Base-by-base conservation (phyloP, 169 alveolate species). In the Hepatocystis sp. region DNA sequence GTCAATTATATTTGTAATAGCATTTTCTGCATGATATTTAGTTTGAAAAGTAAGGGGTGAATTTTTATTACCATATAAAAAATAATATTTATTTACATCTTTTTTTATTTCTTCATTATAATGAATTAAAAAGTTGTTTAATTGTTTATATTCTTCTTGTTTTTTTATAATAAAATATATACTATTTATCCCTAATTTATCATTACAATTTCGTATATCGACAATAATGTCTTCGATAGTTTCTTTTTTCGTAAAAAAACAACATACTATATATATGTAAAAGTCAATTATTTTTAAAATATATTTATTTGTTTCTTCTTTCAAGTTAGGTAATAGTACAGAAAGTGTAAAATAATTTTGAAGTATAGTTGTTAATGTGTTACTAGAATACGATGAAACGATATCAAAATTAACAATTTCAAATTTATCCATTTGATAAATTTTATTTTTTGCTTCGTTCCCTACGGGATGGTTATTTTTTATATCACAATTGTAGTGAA, bases 261-360 rank as follows among this genome's bases (percentile, higher is more conserved):
- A 76, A 36, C 88, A 76, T 52, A 76, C 30, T 15, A 76, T 25
- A 25, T 76, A 76, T 64, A 76, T 56, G 55, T 76, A 76, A 28
- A 76, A 42, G 58, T 76, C 88, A 51, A 76, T 76, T 19, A 21
- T 34, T 76, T 56, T 76, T 25, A 76, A 76, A n/a, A 76, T 76
- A 36, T 76, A 58, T 8, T 76, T 34, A 4, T 58, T 44, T 58
- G 58, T 76, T 58, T 51, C 67, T n/a, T 76, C 88, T 49, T 56
- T 76, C 27, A 76, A 58, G 27, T 58, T 76, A 32, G 39, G 65
- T 25, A 76, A 34, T 23, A 76, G 51, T 36, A 58, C 76, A 10
- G 56, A 25, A 44, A 76, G 44, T 25, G 27, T 60, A 44, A 58
- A 60, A 40, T 76, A 76, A 25, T 76, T 46, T 36, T 76, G 88